Evolutionary conservation across 1,284 basidiomycete species (phyloP).

Genomic region (Phlebopus sp.): DNA sequence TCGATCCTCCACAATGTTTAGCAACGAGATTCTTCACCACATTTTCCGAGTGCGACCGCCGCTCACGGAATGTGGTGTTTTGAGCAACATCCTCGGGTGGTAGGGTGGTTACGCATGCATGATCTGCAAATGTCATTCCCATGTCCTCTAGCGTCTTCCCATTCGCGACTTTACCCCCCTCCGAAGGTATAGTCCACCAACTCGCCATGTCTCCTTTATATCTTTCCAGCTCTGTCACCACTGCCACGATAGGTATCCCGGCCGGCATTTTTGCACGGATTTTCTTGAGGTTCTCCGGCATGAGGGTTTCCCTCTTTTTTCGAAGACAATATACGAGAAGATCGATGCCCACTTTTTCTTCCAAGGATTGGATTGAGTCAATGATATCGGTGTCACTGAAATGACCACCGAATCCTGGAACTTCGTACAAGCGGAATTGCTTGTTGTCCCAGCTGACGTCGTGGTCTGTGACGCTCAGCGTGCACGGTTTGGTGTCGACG

Average conservation of each 20-base stretch:
- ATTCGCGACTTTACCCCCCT: constrained; percentile 12
- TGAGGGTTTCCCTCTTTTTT: constrained; percentile 16
- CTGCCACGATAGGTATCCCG: constrained; percentile 23
- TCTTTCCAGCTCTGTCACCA: constrained; percentile 29
- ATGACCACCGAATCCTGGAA: constrained; percentile 17
- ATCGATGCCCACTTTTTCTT: constrained; percentile 18
- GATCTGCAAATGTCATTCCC: constrained; percentile 5
- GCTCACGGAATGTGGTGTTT: too few relatives aligned
- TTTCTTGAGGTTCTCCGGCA: constrained; percentile 13
- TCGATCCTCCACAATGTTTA: too few relatives aligned
- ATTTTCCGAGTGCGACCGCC: too few relatives aligned
- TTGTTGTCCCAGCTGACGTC: background rate
- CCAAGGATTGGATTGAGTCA: constrained; percentile 14
- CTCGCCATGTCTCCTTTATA: constrained; percentile 23
- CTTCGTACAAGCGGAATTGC: constrained; percentile 18
- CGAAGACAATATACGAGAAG: constrained; percentile 25
- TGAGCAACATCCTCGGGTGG: constrained; percentile 3
- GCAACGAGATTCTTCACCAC: too few relatives aligned
- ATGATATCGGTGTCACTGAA: constrained; percentile 12
- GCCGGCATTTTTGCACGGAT: constrained; percentile 5
- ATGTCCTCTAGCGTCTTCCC: constrained; percentile 15
- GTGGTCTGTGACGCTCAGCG: background rate
- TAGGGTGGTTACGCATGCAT: constrained; percentile 4
- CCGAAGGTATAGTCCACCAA: constrained; percentile 23
- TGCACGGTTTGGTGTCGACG: constrained; percentile 9